Evolutionary conservation across 129 eudicot species (phyloP).

Genomic region (Dittrichia graveolens): DNA sequence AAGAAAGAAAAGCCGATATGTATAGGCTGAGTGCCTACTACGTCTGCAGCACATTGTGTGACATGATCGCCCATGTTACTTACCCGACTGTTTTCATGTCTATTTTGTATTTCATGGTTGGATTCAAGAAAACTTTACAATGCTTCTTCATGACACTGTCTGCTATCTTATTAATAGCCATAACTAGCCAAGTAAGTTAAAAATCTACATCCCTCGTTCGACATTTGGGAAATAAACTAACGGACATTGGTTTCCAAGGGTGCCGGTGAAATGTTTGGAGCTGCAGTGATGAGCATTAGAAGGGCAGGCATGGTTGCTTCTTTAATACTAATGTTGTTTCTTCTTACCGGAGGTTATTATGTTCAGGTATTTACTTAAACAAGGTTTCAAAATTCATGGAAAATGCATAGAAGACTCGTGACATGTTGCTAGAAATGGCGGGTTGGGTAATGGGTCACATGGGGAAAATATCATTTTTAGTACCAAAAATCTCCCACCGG

Average conservation of each 20-base stretch:
- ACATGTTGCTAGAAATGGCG: background rate
- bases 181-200: conserved; percentile 84
- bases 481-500: too few relatives aligned
- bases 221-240: background rate
- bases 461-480: background rate
- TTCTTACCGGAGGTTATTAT: conserved; percentile 93
- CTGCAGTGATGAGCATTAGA: conserved; percentile 84
- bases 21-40: conserved; percentile 94
- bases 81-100: conserved; percentile 87
- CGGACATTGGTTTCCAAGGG: conserved; percentile 45
- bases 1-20: conserved; percentile 95
- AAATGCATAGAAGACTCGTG: background rate
- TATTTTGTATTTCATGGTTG: conserved; percentile 90
- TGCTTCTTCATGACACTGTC: conserved; percentile 78
- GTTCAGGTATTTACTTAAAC: conserved; percentile 68
- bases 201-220: background rate
- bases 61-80: conserved; percentile 85
- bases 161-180: conserved; percentile 59
- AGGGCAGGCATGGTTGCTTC: conserved; percentile 96
- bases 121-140: conserved; percentile 60
- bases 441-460: background rate
- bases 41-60: conserved; percentile 84
- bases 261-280: conserved; percentile 95
- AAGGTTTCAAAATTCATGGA: background rate
- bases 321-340: conserved; percentile 82